phyloP scores from a whole-genome alignment of 768 basidiomycete genomes.

The Pholiota molesta region DNA sequence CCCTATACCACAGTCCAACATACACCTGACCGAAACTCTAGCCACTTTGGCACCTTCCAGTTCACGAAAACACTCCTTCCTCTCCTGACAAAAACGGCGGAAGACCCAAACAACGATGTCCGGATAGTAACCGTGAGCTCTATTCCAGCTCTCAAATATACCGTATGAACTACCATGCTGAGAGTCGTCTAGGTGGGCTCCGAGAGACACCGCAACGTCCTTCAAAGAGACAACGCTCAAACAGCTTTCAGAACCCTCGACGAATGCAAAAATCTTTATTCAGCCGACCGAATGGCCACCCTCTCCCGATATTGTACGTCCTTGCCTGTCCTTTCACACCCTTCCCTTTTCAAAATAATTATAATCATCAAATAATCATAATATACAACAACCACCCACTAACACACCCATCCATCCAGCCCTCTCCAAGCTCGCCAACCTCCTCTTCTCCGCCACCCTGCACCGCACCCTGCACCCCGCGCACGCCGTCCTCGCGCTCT shows the following conservation, averaged over 20 bases:
- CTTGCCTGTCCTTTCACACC: no score
- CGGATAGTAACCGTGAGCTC: constrained; percentile 51
- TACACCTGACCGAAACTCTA: constrained; percentile 19
- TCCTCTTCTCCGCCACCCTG: constrained; percentile 19
- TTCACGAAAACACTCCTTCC: constrained; percentile 53
- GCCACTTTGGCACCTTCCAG: constrained; percentile 48
- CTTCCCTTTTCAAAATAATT: no score
- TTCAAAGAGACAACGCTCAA: constrained; percentile 3
- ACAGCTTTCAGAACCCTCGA: constrained; percentile 15
- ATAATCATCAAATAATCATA: no score
- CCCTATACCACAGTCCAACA: neutral
- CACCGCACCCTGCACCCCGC: constrained; percentile 17
- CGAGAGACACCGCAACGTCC: constrained; percentile 3
- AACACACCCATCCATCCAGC: neutral
- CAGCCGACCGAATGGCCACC: constrained; percentile 10
- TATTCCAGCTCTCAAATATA: neutral
- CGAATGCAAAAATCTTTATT: constrained; percentile 15
- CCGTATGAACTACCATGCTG: neutral
- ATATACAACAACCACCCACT: no score
- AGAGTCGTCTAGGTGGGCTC: constrained; percentile 9
- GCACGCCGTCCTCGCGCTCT: constrained; percentile 35
- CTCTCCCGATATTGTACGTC: constrained; percentile 19
- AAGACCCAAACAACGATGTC: constrained; percentile 47
- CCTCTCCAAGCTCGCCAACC: constrained; percentile 20
- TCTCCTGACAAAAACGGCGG: constrained; percentile 45